Evolutionary conservation across 331 rosid genomes (phyloP).

Genomic region (Cydonia oblonga): DNA sequence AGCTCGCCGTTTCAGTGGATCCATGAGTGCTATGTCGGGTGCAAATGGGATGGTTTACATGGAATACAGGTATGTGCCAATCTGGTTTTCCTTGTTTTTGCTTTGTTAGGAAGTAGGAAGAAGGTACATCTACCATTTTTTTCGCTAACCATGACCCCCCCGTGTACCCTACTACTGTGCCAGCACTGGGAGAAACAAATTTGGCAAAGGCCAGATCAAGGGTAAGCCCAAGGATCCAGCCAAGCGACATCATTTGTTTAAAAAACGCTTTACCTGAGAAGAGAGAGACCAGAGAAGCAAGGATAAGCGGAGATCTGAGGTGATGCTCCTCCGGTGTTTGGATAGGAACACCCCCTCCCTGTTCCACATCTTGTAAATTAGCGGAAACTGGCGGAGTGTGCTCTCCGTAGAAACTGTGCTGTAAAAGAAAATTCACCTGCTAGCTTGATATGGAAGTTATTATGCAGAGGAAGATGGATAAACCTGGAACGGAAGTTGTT

Average conservation of each 20-base stretch:
- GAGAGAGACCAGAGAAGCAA: background rate
- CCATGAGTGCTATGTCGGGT: conserved; percentile 95
- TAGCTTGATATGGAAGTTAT: background rate
- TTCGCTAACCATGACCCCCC: background rate
- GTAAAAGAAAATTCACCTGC: background rate
- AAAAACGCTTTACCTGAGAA: conserved; percentile 40
- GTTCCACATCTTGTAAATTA: background rate
- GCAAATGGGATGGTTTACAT: conserved; percentile 87
- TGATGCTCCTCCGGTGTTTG: background rate
- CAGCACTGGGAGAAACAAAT: conserved; percentile 59
- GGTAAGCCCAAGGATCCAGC: conserved; percentile 88
- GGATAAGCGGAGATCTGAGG: background rate
- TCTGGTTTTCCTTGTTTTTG: background rate
- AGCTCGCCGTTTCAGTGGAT: conserved; percentile 58
- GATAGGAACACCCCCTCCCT: background rate
- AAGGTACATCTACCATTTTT: background rate
- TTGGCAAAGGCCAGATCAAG: conserved; percentile 55
- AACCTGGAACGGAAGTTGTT: too few species aligned
- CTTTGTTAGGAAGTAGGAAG: background rate
- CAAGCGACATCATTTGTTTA: conserved; percentile 65
- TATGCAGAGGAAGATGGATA: background rate
- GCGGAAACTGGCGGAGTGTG: background rate
- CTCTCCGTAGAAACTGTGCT: background rate
- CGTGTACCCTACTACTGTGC: background rate
- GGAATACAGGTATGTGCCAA: conserved; percentile 69